Evolutionary conservation across 148 eudicot species (phyloP).

Genomic region (Camellia sinensis): DNA sequence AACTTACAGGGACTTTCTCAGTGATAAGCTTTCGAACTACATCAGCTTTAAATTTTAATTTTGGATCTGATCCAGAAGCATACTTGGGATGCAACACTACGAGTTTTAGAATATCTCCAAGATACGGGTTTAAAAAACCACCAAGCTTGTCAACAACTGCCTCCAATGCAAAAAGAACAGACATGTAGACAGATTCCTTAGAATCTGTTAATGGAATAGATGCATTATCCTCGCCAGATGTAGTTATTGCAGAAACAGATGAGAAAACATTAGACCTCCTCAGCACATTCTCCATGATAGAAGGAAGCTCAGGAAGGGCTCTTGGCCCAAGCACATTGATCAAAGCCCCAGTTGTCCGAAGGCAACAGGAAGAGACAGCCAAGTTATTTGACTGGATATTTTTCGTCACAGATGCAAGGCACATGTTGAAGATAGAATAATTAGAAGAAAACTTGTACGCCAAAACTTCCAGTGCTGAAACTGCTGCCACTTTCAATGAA

Average conservation of each 20-base stretch:
- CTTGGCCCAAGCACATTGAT: constrained; percentile 74
- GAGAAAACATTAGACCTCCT: constrained; percentile 32
- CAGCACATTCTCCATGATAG: constrained; percentile 60
- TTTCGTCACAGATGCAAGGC: constrained; percentile 58
- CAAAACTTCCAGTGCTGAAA: constrained; percentile 70
- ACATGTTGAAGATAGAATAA: constrained; percentile 50
- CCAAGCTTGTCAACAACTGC: constrained; percentile 81
- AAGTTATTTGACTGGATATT: constrained; percentile 54
- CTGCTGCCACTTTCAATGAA: constrained; percentile 57
- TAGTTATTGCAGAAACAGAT: constrained; percentile 19
- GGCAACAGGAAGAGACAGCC: constrained; percentile 55
- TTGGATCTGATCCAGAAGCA: constrained; percentile 42
- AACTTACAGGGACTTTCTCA: constrained; percentile 70
- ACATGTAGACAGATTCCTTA: constrained; percentile 45
- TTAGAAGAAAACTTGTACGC: constrained; percentile 58
- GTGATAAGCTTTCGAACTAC: constrained; percentile 59
- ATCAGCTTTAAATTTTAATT: constrained; percentile 68
- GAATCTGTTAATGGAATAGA: constrained; percentile 24
- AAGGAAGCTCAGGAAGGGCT: constrained; percentile 78
- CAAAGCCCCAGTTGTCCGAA: constrained; percentile 68
- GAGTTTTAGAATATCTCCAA: constrained; percentile 64
- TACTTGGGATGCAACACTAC: constrained; percentile 60
- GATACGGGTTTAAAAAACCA: constrained; percentile 78
- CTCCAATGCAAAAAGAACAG: constrained; percentile 61
- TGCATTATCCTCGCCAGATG: constrained; percentile 14